A percentile compares a stretch with the other conserved stretches of the same genome.
These are phyloP conservation scores for Penstemon newberryi DNA, from an alignment of 257 asterid genomes.

Conservation along the genomic window DNA sequence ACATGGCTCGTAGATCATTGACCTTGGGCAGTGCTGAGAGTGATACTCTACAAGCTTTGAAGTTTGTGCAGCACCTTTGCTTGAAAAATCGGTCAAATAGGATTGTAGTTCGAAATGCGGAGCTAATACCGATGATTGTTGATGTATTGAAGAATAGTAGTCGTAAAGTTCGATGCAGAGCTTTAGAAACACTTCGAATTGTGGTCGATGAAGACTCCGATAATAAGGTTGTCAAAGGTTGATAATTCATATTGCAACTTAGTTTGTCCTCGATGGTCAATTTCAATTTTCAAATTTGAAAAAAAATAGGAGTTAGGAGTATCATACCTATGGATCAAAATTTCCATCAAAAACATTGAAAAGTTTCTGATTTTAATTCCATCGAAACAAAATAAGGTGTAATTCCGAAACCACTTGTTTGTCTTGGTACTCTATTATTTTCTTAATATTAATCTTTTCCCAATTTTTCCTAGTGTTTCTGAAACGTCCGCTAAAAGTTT, in stretches of 20 bases:
- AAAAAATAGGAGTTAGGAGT: too few relatives aligned
- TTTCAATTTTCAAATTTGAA: too few relatives aligned
- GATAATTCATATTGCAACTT: constrained; percentile 28
- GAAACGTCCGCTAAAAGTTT: too few relatives aligned
- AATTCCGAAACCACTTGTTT: too few relatives aligned
- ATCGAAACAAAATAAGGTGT: too few relatives aligned
- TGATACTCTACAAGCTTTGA: constrained; percentile 67
- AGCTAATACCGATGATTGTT: constrained; percentile 79
- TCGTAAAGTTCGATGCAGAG: constrained; percentile 68
- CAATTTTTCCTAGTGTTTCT: too few relatives aligned
- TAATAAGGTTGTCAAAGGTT: constrained; percentile 77
- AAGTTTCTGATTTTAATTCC: too few relatives aligned
- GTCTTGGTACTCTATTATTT: too few relatives aligned
- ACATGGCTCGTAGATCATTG: constrained; percentile 76
- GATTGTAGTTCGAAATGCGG: constrained; percentile 64
- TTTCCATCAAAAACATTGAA: too few relatives aligned
- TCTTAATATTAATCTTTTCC: too few relatives aligned
- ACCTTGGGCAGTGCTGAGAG: constrained; percentile 54
- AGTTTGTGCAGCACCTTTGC: constrained; percentile 68
- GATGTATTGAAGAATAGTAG: constrained; percentile 68
- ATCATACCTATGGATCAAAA: too few relatives aligned
- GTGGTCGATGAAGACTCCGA: constrained; percentile 84
- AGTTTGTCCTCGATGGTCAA: too few relatives aligned
- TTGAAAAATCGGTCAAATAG: constrained; percentile 58
- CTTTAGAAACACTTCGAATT: constrained; percentile 79